Evolutionary conservation across 257 asterid species (phyloP), one percentile per base, ranked within the genome.

Genomic region (Salvia hispanica): DNA sequence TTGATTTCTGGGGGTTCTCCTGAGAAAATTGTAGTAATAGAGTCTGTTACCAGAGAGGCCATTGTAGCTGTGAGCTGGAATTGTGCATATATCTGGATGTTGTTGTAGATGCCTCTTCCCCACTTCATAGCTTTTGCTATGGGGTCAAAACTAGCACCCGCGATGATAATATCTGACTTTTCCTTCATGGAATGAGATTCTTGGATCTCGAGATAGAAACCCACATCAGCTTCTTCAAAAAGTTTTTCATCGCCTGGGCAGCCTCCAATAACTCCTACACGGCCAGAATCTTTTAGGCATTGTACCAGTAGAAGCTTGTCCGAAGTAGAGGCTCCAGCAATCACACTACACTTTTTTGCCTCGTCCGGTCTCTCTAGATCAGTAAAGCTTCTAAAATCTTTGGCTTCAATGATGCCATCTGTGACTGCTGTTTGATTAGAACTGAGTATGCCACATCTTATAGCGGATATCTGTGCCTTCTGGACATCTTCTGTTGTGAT

Each of bases 91-190:
- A 66, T 66, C 63, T 66, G 72, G 44, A 66, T 66, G 52, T 66
- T 66, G 54, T 53, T 66, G 72, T 18, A 55, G 31, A 66, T 40
- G 62, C 72, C 53, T 53, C 72, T 53, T 66, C 51, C 72, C 72
- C 72, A 52, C 61, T 45, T 53, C 53, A 66, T 66, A 33, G 72
- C 63, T 52, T 58, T 66, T 2, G 53, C 60, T 66, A 66, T 40
- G 6, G 63, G 40, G 40, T 36, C 36, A 40, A 66, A 66, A 66
- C 72, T 53, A 53, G 43, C 72, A 66, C 7, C 72, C 3, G 28
- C 6, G 54, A 66, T 53, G 44, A 40, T 53, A n/a, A 66, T 40
- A 21, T 53, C 72, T 25, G 63, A 42, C 54, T 66, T 66, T 8
- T 39, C 72, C 63, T 6, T 40, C 34, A 66, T 7, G 53, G 40